These are phyloP conservation scores for Bremia lactucae DNA, from an alignment of 352 stramenopile species.

Conservation along the genomic window DNA sequence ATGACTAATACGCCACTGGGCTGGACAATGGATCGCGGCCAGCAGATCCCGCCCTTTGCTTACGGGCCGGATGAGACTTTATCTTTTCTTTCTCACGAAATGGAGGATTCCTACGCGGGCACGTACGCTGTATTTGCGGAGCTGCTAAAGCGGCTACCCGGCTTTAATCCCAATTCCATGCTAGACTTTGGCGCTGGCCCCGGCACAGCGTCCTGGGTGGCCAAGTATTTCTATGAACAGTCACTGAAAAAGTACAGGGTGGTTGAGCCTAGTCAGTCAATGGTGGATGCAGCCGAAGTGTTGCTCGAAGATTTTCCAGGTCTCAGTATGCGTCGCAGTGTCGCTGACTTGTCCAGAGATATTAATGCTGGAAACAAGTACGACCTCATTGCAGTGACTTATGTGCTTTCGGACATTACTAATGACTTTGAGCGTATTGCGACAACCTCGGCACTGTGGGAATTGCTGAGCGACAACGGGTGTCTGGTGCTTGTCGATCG, in stretches of 20 bases:
- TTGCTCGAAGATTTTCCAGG: slow-evolving; percentile 66
- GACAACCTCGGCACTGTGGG: slow-evolving; percentile 67
- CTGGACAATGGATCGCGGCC: slow-evolving; percentile 61
- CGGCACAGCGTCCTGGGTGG: slow-evolving; percentile 66
- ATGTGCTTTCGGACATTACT: slow-evolving; percentile 73
- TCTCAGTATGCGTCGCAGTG: slow-evolving; percentile 54
- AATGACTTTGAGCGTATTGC: slow-evolving; percentile 77
- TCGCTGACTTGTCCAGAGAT: slow-evolving; percentile 71
- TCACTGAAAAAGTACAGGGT: slow-evolving; percentile 57
- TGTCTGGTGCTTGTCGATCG: slow-evolving; percentile 67
- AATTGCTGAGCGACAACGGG: slow-evolving; percentile 64
- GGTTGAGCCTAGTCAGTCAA: slow-evolving; percentile 78
- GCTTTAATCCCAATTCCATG: slow-evolving; percentile 54
- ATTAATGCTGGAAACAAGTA: slow-evolving; percentile 51
- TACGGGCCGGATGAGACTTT: slow-evolving; percentile 70
- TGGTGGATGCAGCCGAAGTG: slow-evolving; percentile 67
- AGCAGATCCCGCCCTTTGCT: slow-evolving; percentile 50
- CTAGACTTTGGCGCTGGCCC: slow-evolving; percentile 73
- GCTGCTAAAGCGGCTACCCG: slow-evolving; percentile 34
- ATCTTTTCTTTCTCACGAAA: slow-evolving; percentile 61
- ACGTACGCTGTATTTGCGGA: slow-evolving; percentile 61
- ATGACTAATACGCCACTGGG: slow-evolving; percentile 69
- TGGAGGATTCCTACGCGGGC: slow-evolving; percentile 63
- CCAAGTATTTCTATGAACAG: slow-evolving; percentile 55
- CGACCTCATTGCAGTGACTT: slow-evolving; percentile 66